Base-by-base conservation (phyloP, 2,329 filamentous ascomycete species). In the Fusarium buharicum region DNA sequence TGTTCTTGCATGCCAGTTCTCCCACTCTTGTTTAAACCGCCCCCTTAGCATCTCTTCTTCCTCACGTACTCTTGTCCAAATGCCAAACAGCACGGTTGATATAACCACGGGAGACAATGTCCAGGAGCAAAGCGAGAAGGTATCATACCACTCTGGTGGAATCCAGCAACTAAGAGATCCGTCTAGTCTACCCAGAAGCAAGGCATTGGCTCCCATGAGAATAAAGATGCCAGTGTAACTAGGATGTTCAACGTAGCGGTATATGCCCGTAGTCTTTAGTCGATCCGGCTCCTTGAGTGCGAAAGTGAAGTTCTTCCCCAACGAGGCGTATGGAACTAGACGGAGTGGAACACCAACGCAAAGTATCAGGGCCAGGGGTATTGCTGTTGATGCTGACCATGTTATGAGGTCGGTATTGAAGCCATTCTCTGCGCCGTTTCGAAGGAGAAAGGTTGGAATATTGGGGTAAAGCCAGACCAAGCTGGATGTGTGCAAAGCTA, bases 261-360 rank as follows among this genome's bases (percentile, higher is more conserved):
- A 85, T 2, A 85, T 70, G 0, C 82, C 82, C 1, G 64, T 71
- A 0, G 81, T 85, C 12, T 77, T 74, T 8, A 85, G 69, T 2
- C 69, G 62, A 53, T 81, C 75, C 1, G 84, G 84, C 47, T 74
- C 66, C 1, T 78, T 71, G 2, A 86, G 77, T 2, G 76, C 74
- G 62, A 84, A 86, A 0, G 83, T 86, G 63, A 86, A 86, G 53
- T 83, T 78, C 10, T 70, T 73, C 1, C 83, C 84, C 0, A 86
- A 75, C 0, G 76, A 70, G 0, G 73, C 70, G 61, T 79, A 85
- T 0, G 82, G 77, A 0, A 73, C 50, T 11, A 76, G 54, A 6
- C 75, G 74, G 5, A 76, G 63, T 20, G 73, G 70, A 3, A 74
- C 34, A 1, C 76, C 76, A 4, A 52, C 69, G 34, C 66, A 68